These are phyloP conservation scores for Ceratocystis eucalypticola DNA, from an alignment of 2,329 filamentous ascomycete species.

Conservation along the genomic window DNA sequence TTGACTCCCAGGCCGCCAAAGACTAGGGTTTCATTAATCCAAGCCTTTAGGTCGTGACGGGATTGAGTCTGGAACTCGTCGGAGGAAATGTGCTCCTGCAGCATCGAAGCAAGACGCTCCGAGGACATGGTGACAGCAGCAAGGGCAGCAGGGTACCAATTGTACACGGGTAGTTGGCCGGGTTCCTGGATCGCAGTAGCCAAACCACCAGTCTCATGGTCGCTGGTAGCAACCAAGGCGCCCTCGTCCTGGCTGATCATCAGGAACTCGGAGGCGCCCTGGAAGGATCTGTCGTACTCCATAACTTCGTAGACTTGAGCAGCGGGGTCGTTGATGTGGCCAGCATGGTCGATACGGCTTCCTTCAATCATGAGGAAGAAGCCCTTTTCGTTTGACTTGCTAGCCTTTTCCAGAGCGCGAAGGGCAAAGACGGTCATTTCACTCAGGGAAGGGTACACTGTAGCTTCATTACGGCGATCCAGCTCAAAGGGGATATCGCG, in stretches of 20 bases:
- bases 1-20: constrained; percentile 59
- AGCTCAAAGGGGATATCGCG: constrained; percentile 86
- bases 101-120: constrained; percentile 52
- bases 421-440: constrained; percentile 84
- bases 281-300: constrained; percentile 83
- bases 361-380: constrained; percentile 99
- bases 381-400: constrained; percentile 69
- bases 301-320: constrained; percentile 83
- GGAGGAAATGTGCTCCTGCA: constrained; percentile 44
- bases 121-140: constrained; percentile 63
- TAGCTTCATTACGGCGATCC: constrained; percentile 65
- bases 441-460: constrained; percentile 74
- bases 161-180: constrained; percentile 41
- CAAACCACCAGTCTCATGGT: constrained; percentile 91
- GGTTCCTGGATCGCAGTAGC: constrained; percentile 58
- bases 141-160: constrained; percentile 73
- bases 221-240: constrained; percentile 77
- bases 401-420: constrained; percentile 64
- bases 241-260: constrained; percentile 58
- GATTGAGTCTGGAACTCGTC: constrained; percentile 22
- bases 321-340: constrained; percentile 70
- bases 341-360: constrained; percentile 89
- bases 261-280: constrained; percentile 72
- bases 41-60: constrained; percentile 39
- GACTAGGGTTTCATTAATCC: constrained; percentile 56